phyloP scores from a whole-genome alignment of 2,329 filamentous ascomycete species.

The Chaetomiaceae sp. region DNA sequence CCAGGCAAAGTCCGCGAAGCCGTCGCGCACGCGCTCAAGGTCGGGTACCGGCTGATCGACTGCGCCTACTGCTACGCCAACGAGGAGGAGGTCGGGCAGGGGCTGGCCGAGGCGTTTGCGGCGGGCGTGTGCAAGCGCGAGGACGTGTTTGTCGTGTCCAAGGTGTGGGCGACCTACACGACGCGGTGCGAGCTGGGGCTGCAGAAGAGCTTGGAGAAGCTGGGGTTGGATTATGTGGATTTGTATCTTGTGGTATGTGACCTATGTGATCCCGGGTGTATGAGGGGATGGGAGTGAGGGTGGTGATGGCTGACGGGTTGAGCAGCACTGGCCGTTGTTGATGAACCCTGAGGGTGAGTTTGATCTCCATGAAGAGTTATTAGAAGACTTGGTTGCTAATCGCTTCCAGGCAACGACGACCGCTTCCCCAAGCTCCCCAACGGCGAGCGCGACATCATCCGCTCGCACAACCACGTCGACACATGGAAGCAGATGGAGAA shows the following conservation, averaged over 20 bases:
- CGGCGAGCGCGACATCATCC: conserved; percentile 69
- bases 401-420: conserved; percentile 56
- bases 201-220: conserved; percentile 65
- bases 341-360: conserved; percentile 68
- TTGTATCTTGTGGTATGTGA: conserved; percentile 61
- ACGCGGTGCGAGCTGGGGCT: conserved; percentile 64
- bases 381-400: not conserved
- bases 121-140: conserved; percentile 67
- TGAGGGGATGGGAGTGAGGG: not conserved
- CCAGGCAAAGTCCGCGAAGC: conserved; percentile 55
- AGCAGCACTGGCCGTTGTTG: conserved; percentile 70
- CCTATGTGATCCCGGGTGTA: not conserved
- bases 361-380: no score
- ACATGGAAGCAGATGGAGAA: conserved; percentile 76
- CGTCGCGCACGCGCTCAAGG: conserved; percentile 54
- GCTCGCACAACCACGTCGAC: conserved; percentile 64
- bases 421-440: conserved; percentile 71
- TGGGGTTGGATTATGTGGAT: conserved; percentile 78
- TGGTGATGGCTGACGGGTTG: not conserved
- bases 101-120: conserved; percentile 67
- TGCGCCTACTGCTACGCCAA: conserved; percentile 75
- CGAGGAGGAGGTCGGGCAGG: conserved; percentile 77
- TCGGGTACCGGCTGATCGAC: conserved; percentile 60
- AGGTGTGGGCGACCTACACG: conserved; percentile 81
- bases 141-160: conserved; percentile 79